Conservation (phyloP, 2,329 filamentous ascomycete genomes). For the Neonectria ditissima region DNA sequence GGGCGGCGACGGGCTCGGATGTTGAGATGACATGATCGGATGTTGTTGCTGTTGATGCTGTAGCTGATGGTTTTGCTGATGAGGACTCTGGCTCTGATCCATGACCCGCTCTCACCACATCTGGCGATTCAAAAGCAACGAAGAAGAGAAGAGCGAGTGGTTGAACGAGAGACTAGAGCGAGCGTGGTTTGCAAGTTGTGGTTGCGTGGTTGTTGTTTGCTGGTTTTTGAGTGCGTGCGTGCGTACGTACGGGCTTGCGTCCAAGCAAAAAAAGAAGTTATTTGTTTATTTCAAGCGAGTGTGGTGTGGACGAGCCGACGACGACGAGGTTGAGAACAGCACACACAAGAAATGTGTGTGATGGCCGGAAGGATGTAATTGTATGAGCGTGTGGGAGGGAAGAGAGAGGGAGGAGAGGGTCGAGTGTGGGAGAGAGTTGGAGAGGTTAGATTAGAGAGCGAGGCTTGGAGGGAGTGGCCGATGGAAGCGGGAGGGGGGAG, state of each 20-base stretch:
- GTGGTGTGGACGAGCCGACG: constrained; percentile 31
- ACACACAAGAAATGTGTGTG: constrained; percentile 27
- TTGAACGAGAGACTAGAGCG: constrained; percentile 31
- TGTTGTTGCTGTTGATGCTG: constrained; percentile 38
- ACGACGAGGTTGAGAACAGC: constrained; percentile 26
- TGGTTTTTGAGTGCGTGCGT: constrained; percentile 19
- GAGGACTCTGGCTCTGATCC: constrained; percentile 49
- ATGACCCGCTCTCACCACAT: constrained; percentile 48
- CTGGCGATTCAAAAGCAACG: constrained; percentile 32
- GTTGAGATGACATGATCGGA: constrained; percentile 40
- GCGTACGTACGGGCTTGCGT: constrained; percentile 22
- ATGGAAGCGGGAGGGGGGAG: constrained; percentile 27
- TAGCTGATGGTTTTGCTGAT: constrained; percentile 38
- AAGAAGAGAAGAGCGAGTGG: constrained; percentile 31
- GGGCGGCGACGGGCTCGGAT: constrained; percentile 39
- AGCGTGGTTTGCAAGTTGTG: constrained; percentile 22
- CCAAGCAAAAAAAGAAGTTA: constrained; percentile 19
- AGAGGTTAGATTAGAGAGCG: constrained; percentile 34
- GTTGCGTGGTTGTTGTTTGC: constrained; percentile 3
- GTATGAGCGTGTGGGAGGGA: constrained; percentile 35
- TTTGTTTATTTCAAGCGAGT: constrained; percentile 26
- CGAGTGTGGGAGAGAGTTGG: constrained; percentile 29
- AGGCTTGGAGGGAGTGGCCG: constrained; percentile 28
- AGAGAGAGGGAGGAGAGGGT: constrained; percentile 30
- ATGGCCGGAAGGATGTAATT: constrained; percentile 25